Evolutionary conservation across 768 basidiomycete genomes (phyloP), one percentile per base, ranked within the genome.

Genomic region (Boletellus emodensis): DNA sequence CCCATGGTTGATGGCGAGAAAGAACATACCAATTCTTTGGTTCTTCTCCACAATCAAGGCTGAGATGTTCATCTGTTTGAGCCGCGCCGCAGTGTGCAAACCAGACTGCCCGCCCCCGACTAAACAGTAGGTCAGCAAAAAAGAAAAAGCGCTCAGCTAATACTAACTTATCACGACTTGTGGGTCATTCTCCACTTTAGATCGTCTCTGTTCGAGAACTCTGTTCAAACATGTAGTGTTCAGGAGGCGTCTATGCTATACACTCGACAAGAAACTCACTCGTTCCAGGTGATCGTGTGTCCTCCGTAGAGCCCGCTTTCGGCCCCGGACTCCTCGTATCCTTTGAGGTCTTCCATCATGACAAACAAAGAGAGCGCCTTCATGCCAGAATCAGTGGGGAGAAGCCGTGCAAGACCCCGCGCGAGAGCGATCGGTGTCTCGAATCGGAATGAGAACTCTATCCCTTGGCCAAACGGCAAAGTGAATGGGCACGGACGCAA

Each of bases 361-460:
- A 49, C 33, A 20, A 49, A 44, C 9, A 49, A 24, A 15, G 48
- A 49, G n/a, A 49, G 26, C 17, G 48, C 48, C 41, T 30, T 49
- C 48, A 44, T 35, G 15, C 17, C 40, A 22, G 26, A 3, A 26
- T 18, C 8, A 6, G 33, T 44, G 34, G 40, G 26, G 17, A 49
- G 17, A 14, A 49, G 41, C 15, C 48, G 48, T 13, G 26, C 35
- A 4, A 36, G 11, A 11, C 48, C 48, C 14, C 48, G 34, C 15
- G 26, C 48, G 15, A 37, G 28, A 9, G 48, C 41, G 22, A 44
- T 49, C 11, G 48, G 41, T 22, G 34, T 49, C 48, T 49, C 48
- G 28, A 49, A 49, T 37, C 48, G 48, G 17, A 49, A 44, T 1
- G 48, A 44, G 18, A 49, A 37, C 18, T 49, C 41, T 24, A 49